phyloP scores from a whole-genome alignment of 2,329 filamentous ascomycete species.

The Neofusicoccum ribis region DNA sequence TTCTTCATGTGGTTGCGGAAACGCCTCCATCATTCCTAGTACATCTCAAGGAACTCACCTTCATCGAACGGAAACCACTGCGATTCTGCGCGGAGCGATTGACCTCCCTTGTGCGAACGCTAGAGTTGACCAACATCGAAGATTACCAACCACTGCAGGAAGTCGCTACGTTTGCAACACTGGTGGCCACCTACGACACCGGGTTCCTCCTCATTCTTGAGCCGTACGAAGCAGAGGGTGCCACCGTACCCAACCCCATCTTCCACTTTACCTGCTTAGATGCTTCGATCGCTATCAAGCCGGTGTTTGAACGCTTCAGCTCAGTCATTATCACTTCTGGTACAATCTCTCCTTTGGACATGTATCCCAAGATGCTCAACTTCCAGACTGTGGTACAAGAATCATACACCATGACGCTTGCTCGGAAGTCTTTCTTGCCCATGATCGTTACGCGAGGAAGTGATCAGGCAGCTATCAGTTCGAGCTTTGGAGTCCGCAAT shows the following conservation, averaged over 20 bases:
- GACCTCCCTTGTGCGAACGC: constrained; percentile 88
- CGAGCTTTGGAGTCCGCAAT: constrained; percentile 91
- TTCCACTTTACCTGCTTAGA: constrained; percentile 96
- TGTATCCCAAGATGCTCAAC: constrained; percentile 98
- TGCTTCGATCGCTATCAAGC: constrained; percentile 95
- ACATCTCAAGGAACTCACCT: constrained; percentile 92
- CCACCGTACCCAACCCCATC: constrained; percentile 94
- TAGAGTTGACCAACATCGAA: constrained; percentile 96
- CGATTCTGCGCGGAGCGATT: constrained; percentile 93
- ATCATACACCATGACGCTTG: constrained; percentile 96
- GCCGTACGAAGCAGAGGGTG: constrained; percentile 92
- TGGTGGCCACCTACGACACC: constrained; percentile 95
- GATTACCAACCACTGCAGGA: constrained; percentile 97
- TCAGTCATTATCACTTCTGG: constrained; percentile 98
- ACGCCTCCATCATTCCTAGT: constrained; percentile 91
- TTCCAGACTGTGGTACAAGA: constrained; percentile 93
- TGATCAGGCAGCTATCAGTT: constrained; percentile 90
- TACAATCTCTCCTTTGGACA: constrained; percentile 93
- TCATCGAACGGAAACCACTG: constrained; percentile 94
- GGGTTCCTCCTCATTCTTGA: constrained; percentile 96
- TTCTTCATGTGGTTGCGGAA: constrained; percentile 94
- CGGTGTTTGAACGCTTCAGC: constrained; percentile 94
- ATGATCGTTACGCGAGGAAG: constrained; percentile 97
- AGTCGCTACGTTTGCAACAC: constrained; percentile 93
- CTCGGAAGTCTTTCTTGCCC: constrained; percentile 89